Evolutionary conservation across 2,329 filamentous ascomycete species (phyloP).

Genomic region (Aspergillus floridensis): DNA sequence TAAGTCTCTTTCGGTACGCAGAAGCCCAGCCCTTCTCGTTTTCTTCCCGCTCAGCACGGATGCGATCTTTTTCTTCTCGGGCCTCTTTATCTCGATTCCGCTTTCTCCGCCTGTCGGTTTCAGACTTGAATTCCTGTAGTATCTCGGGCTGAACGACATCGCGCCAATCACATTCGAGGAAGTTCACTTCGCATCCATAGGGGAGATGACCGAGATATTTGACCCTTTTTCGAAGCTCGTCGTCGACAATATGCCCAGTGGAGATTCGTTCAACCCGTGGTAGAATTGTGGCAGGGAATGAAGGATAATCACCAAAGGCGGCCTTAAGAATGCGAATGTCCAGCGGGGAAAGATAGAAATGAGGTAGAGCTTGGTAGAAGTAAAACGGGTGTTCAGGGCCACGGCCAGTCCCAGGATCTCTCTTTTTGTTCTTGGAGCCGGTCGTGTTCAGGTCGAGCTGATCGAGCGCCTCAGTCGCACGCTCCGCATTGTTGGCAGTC

Average conservation of each 20-base stretch:
- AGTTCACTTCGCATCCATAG: conserved; percentile 84
- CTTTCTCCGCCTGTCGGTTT: conserved; percentile 74
- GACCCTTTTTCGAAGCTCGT: conserved; percentile 74
- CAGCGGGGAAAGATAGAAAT: conserved; percentile 84
- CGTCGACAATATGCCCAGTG: conserved; percentile 82
- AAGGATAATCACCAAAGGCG: conserved; percentile 77
- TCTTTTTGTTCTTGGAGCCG: conserved; percentile 25
- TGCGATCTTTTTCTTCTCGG: conserved; percentile 79
- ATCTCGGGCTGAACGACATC: conserved; percentile 76
- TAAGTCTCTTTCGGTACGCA: conserved; percentile 60
- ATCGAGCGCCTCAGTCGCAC: conserved; percentile 26
- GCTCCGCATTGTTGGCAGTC: conserved; percentile 19
- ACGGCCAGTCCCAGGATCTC: conserved; percentile 14
- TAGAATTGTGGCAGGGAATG: conserved; percentile 80
- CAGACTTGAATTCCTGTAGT: conserved; percentile 70
- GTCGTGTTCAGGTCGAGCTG: conserved; percentile 21
- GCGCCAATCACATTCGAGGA: conserved; percentile 92
- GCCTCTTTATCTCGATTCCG: conserved; percentile 78
- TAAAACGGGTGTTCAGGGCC: conserved; percentile 61
- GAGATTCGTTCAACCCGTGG: conserved; percentile 87
- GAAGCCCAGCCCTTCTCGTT: conserved; percentile 67
- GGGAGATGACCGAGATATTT: conserved; percentile 87
- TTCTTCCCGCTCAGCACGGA: conserved; percentile 78
- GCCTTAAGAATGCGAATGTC: conserved; percentile 91
- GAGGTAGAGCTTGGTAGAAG: conserved; percentile 83